A percentile compares a stretch with the other conserved stretches of the same genome.
Conservation (phyloP, 768 basidiomycete genomes). For the Tephrocybe sp. region DNA sequence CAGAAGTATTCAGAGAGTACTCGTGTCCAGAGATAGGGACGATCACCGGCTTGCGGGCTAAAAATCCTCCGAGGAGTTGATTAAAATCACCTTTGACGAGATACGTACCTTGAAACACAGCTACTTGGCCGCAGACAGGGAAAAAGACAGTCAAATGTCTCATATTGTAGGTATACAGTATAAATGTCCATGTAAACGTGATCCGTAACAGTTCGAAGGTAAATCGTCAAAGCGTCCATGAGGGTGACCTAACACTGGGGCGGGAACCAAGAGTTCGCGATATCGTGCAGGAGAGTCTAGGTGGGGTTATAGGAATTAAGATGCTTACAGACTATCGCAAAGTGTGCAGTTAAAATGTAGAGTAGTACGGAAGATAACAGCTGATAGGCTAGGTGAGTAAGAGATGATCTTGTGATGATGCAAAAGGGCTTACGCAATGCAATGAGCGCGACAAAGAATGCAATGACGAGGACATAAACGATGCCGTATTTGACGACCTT, state of each 20-base stretch:
- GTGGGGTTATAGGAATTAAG: conserved; percentile 35
- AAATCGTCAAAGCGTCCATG: conserved; percentile 35
- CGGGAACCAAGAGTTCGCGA: conserved; percentile 29
- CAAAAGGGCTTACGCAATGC: conserved; percentile 61
- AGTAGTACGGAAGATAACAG: conserved; percentile 58
- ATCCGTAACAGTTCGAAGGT: conserved; percentile 31
- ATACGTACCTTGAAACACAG: not conserved
- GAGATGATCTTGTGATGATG: conserved; percentile 3
- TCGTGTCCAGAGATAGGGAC: not conserved
- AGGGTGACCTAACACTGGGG: conserved; percentile 31
- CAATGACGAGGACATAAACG: conserved; percentile 69
- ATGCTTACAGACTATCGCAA: conserved; percentile 65
- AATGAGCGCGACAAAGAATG: conserved; percentile 74
- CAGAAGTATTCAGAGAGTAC: not conserved
- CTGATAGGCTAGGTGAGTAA: conserved; percentile 32
- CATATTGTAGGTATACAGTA: conserved; percentile 45
- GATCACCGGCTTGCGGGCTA: not conserved
- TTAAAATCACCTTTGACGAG: not conserved
- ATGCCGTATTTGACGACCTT: conserved; percentile 84
- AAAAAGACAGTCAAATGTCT: conserved; percentile 33
- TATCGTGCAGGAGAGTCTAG: conserved; percentile 25
- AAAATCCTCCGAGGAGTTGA: not conserved
- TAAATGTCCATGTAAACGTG: conserved; percentile 41
- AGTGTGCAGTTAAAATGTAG: conserved; percentile 64
- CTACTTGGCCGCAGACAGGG: too few species aligned